Evolutionary conservation across 2,329 filamentous ascomycete species (phyloP), one percentile per base, ranked within the genome.

Genomic region (Colletotrichum zoysiae): DNA sequence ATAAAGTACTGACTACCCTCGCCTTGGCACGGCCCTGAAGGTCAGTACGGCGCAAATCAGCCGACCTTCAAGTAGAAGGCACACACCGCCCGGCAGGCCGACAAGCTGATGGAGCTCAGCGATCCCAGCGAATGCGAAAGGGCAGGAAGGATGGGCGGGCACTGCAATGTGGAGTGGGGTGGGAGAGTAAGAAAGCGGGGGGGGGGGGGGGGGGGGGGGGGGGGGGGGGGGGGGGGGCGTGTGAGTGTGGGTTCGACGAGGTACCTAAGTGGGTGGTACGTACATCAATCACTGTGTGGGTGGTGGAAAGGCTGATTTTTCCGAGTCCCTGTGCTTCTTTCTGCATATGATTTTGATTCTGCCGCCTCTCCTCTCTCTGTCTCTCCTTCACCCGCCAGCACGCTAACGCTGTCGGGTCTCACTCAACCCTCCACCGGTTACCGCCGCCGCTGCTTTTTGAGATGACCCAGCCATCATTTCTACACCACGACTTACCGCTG

Each of bases 201-300:
- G n/a, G 33, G 38, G 9, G 42, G 42, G 33, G 35, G n/a, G n/a
- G n/a, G n/a, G 50, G 30, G 35, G 40, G n/a, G 6, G 7, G 35
- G 40, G 26, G 46, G 23, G 35, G 55, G 18, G 18, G 8, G 35
- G 56, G 48, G n/a, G 48, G 53, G 18, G 30, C 8, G 55, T 42
- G 6, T 18, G 65, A 9, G 59, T 42, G 69, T 60, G 51, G 60
- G 40, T 18, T 65, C 70, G 55, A 69, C 60, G 69, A 69, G 65
- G 69, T 65, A 42, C n/a, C n/a, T n/a, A n/a, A n/a, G n/a, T n/a
- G n/a, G 65, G 65, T 58, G 11, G 30, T 30, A 30, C 30, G 30
- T 30, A 30, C 3, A 30, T 30, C 3, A 30, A 30, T 30, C 3
- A 30, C 30, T 30, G 30, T 30, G 30, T 30, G 30, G 8, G 8